These are phyloP conservation scores for Russula earlei DNA, from an alignment of 768 basidiomycete genomes.

Conservation along the genomic window DNA sequence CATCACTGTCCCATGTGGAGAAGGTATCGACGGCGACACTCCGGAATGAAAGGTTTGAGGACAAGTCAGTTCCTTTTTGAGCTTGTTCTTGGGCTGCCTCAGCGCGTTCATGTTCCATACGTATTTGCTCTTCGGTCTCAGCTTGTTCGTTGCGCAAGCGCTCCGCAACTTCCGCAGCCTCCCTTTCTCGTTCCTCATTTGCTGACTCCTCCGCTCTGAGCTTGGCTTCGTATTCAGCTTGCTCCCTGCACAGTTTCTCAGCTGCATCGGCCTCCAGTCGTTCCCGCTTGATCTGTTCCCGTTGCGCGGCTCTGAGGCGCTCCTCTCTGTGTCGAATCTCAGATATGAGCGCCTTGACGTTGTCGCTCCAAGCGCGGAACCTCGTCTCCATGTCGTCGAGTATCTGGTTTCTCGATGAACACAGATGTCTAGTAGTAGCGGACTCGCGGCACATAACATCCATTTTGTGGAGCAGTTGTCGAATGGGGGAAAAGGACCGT, in stretches of 20 bases:
- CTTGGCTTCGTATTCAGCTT: constrained; percentile 12
- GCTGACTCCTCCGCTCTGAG: constrained; percentile 15
- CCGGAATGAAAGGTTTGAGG: neutral
- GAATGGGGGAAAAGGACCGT: constrained; percentile 44
- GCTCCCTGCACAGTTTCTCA: constrained; percentile 19
- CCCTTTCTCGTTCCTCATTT: constrained; percentile 25
- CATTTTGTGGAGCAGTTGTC: constrained; percentile 46
- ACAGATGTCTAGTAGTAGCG: constrained; percentile 38
- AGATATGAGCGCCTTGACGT: neutral
- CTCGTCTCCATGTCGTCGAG: constrained; percentile 30
- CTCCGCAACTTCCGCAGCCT: constrained; percentile 21
- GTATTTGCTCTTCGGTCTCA: constrained; percentile 17
- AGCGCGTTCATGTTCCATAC: neutral
- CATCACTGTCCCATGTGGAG: neutral
- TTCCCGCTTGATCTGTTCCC: constrained; percentile 15
- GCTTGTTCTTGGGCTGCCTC: neutral
- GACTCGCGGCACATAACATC: constrained; percentile 39
- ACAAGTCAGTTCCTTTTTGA: neutral
- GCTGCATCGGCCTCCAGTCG: constrained; percentile 24
- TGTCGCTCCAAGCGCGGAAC: constrained; percentile 10
- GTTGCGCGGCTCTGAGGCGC: constrained; percentile 9
- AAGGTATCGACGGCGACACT: neutral
- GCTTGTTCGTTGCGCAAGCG: constrained; percentile 16
- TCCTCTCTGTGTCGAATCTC: constrained; percentile 11
- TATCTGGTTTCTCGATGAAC: constrained; percentile 38